Evolutionary conservation across 2,329 filamentous ascomycete genomes (phyloP), one percentile per base, ranked within the genome.

Genomic region (Mycocentrospora acerina): DNA sequence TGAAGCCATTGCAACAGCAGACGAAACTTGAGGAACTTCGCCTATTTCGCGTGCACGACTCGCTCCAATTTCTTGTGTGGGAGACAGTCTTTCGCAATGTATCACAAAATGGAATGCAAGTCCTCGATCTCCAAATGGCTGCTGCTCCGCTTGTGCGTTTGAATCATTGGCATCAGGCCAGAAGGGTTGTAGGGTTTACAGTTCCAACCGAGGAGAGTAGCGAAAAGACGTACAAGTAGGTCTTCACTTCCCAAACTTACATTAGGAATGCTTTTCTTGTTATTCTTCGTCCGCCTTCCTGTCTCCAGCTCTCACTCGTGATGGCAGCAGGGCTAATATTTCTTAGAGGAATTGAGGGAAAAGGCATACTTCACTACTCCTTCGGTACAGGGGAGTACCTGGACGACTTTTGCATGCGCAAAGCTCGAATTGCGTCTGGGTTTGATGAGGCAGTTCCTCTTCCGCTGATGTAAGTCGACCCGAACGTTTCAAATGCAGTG

Each of bases 361-460:
- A 52, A 16, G 62, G 62, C 3, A 32, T 53, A 3, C 37, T 66
- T 5, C 55, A 66, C 40, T 51, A 58, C 34, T 29, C 26, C 0
- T 46, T 56, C 16, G 62, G 62, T 1, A 53, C 49, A 17, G 62
- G 62, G n/a, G 62, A 66, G 30, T 66, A 66, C 27, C 57, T 66
- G 3, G 62, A 66, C 37, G 32, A 44, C 26, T 47, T 55, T 18
- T 58, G 55, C 26, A 66, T 66, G 29, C 51, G 57, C 13, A 62
- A 58, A 31, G 60, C 57, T 11, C 59, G 62, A n/a, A 55, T 61
- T 13, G 45, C 57, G 2, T 50, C 57, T 25, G 46, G 46, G 4
- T 16, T 55, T 6, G 55, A 60, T 11, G 47, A 57, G 27, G 36
- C 45, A 6, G 48, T 32, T 14, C 51, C 53, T 7, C 43, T 64